Evolutionary conservation across 225 moss, liverwort and hornwort genomes (phyloP).

Genomic region (Marchantia polymorpha): DNA sequence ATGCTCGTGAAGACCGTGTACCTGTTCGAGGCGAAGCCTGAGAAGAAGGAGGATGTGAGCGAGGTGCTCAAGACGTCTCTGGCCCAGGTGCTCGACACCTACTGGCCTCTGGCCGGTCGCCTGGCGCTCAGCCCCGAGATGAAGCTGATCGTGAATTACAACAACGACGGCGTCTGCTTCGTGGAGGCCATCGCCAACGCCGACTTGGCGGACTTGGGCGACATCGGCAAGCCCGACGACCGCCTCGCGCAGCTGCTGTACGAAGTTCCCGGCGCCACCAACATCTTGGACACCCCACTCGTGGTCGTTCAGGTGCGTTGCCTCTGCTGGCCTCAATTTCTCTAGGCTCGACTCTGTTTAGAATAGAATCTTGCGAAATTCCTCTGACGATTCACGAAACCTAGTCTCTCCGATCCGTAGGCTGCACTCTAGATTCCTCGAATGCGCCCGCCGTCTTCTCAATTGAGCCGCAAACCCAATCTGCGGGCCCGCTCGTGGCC

Average conservation of each 20-base stretch:
- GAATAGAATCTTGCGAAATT: too few relatives aligned
- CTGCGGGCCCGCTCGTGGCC: too few relatives aligned
- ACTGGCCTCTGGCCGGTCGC: slow-evolving; percentile 46
- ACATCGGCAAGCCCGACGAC: slow-evolving; percentile 57
- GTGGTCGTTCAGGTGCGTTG: slow-evolving; percentile 61
- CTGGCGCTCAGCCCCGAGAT: slow-evolving; percentile 39
- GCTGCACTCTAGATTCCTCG: too few relatives aligned
- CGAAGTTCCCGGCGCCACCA: slow-evolving; percentile 49
- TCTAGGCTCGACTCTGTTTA: too few relatives aligned
- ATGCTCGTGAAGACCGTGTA: slow-evolving; percentile 36
- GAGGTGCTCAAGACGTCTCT: slow-evolving; percentile 33
- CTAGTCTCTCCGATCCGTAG: too few relatives aligned
- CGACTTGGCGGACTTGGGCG: slow-evolving; percentile 56
- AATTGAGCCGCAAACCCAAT: too few relatives aligned
- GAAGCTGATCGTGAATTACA: slow-evolving; percentile 41
- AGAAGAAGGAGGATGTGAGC: slow-evolving; percentile 25
- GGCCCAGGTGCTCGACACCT: slow-evolving; percentile 34
- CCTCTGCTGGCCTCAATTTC: background rate
- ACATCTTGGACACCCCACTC: slow-evolving; percentile 70
- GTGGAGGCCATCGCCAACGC: slow-evolving; percentile 39
- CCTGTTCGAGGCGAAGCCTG: slow-evolving; percentile 23
- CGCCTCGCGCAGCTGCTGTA: slow-evolving; percentile 72
- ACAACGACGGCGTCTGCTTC: slow-evolving; percentile 45
- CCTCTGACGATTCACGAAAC: too few relatives aligned
- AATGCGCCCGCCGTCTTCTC: too few relatives aligned